Conservation (phyloP, 2,329 filamentous ascomycete species). For the Xylariaceae sp. region DNA sequence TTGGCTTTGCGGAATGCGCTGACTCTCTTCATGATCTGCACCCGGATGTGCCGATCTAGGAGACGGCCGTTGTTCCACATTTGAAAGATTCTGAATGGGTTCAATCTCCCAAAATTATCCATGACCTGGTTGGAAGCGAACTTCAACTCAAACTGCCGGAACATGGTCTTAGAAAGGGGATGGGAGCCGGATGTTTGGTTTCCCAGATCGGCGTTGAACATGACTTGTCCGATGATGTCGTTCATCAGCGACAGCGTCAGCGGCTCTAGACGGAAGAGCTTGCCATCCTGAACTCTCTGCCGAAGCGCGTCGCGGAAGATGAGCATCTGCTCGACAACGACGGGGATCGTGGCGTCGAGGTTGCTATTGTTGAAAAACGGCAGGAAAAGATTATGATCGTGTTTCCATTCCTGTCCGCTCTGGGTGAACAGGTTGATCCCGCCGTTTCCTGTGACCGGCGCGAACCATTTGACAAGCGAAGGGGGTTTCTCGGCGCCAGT, state of each 20-base stretch:
- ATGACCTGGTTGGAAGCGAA: constrained; percentile 32
- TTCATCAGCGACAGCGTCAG: constrained; percentile 37
- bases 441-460: constrained; percentile 34
- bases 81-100: constrained; percentile 33
- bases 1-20: constrained; percentile 29
- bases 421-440: constrained; percentile 38
- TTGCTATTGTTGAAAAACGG: constrained; percentile 39
- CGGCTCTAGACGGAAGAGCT: constrained; percentile 31
- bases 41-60: constrained; percentile 35
- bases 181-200: constrained; percentile 36
- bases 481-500: constrained; percentile 33
- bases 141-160: constrained; percentile 32
- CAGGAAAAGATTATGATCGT: constrained; percentile 33
- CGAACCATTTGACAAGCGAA: constrained; percentile 35
- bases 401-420: constrained; percentile 37
- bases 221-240: constrained; percentile 36
- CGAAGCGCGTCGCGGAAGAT: constrained; percentile 33
- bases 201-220: constrained; percentile 37
- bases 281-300: constrained; percentile 19
- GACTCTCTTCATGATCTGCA: constrained; percentile 32
- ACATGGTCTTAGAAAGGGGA: constrained; percentile 37
- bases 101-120: constrained; percentile 33
- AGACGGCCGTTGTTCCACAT: constrained; percentile 39
- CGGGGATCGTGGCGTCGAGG: constrained; percentile 35
- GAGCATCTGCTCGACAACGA: constrained; percentile 35